Percentiles rank a stretch among this genome's conserved stretches.
These are phyloP conservation scores for Venturia nashicola DNA, from an alignment of 2,329 filamentous ascomycete species.

Conservation along the genomic window DNA sequence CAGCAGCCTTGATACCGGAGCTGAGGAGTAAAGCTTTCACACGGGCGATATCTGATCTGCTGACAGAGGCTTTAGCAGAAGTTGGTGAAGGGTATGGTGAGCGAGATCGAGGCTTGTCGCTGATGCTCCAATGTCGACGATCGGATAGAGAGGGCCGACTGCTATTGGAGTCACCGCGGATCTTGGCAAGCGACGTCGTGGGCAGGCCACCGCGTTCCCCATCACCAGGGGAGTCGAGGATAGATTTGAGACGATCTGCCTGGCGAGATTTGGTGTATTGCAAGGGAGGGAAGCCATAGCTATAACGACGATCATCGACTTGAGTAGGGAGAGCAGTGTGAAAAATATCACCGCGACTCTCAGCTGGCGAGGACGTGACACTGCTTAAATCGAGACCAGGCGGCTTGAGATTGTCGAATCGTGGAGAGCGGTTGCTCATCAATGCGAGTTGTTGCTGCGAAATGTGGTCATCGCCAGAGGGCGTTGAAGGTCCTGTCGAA, in stretches of 20 bases:
- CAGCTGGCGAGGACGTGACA: not conserved
- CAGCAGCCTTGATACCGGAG: conserved; percentile 69
- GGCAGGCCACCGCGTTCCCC: conserved; percentile 19
- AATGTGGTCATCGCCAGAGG: conserved; percentile 24
- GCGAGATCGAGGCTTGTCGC: conserved; percentile 21
- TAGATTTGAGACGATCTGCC: conserved; percentile 8
- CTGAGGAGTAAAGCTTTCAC: conserved; percentile 64
- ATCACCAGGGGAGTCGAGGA: conserved; percentile 21
- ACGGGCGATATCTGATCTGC: conserved; percentile 60
- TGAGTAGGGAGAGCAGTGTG: not conserved
- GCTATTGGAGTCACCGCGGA: not conserved
- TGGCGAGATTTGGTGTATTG: conserved; percentile 9
- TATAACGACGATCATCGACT: conserved; percentile 15
- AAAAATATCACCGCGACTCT: not conserved
- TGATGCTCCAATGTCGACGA: conserved; percentile 47
- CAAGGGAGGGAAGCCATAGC: conserved; percentile 13
- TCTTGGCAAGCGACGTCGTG: conserved; percentile 17
- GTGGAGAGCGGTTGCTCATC: conserved; percentile 25
- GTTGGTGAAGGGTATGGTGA: not conserved
- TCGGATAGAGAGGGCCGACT: conserved; percentile 26
- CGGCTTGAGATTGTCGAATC: conserved; percentile 33
- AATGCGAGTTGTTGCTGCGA: conserved; percentile 28
- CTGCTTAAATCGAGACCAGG: conserved; percentile 35
- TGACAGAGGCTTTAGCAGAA: not conserved
- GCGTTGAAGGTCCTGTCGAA: conserved; percentile 14